Percentiles rank a stretch among this genome's conserved stretches.
Evolutionary conservation across 805 yeast species (phyloP).

Genomic region (Kodamaea neixiangensis): DNA sequence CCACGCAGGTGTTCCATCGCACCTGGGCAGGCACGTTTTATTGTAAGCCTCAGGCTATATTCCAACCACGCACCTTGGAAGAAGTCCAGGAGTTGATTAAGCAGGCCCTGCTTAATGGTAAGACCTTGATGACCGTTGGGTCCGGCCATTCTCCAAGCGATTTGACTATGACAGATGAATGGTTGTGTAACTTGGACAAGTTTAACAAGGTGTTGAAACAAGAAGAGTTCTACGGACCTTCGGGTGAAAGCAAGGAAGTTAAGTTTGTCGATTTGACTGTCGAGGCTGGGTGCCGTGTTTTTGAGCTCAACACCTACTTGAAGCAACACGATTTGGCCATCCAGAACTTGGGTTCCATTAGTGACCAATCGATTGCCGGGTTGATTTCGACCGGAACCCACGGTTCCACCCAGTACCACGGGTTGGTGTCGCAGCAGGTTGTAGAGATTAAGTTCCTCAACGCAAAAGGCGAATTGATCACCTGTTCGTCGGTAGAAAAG

Average conservation of each 20-base stretch:
- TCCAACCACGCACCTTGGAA: slow-evolving; percentile 74
- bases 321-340: slow-evolving; percentile 69
- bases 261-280: slow-evolving; percentile 85
- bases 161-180: slow-evolving; percentile 81
- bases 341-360: slow-evolving; percentile 90
- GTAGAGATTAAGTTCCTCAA: slow-evolving; percentile 76
- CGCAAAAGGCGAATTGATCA: slow-evolving; percentile 70
- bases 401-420: slow-evolving; percentile 93
- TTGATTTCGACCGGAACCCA: slow-evolving; percentile 95
- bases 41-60: slow-evolving; percentile 73
- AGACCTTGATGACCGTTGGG: slow-evolving; percentile 82
- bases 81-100: slow-evolving; percentile 68
- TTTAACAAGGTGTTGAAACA: slow-evolving; percentile 56
- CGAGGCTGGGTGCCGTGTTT: slow-evolving; percentile 88
- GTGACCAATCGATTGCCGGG: slow-evolving; percentile 95
- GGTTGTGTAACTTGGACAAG: slow-evolving; percentile 86
- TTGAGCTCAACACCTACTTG: slow-evolving; percentile 68
- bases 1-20: slow-evolving; percentile 48
- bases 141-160: slow-evolving; percentile 95
- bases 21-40: slow-evolving; percentile 93
- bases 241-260: slow-evolving; percentile 36
- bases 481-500: slow-evolving; percentile 65
- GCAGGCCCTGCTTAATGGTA: slow-evolving; percentile 57
- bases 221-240: slow-evolving; percentile 47
- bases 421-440: slow-evolving; percentile 83